Conservation (phyloP, 2,329 filamentous ascomycete genomes). For the Teratosphaeria destructans region DNA sequence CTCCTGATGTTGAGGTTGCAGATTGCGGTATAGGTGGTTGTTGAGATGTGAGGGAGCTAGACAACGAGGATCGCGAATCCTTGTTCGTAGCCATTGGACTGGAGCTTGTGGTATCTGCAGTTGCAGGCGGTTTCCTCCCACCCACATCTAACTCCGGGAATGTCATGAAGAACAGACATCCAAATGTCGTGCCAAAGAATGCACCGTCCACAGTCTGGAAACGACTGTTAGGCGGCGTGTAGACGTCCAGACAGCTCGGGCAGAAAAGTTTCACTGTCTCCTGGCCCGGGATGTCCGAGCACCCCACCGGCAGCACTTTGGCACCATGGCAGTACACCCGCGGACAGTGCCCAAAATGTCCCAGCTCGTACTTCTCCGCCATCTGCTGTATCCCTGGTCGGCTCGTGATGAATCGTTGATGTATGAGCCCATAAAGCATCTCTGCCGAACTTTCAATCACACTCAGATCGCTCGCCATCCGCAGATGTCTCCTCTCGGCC, state of each 20-base stretch:
- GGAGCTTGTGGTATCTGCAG: conserved; percentile 1
- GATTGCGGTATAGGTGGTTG: conserved; percentile 10
- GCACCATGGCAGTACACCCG: conserved; percentile 84
- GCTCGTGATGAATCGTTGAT: conserved; percentile 96
- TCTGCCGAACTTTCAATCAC: conserved; percentile 97
- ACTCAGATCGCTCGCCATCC: conserved; percentile 84
- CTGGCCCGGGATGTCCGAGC: conserved; percentile 88
- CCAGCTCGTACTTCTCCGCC: conserved; percentile 96
- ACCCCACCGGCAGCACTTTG: conserved; percentile 82
- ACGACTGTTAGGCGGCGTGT: conserved; percentile 90
- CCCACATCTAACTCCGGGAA: conserved; percentile 89
- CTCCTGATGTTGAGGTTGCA: neutral
- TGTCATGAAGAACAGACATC: conserved; percentile 93
- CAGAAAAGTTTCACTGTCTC: conserved; percentile 99
- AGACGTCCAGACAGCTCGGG: conserved; percentile 91
- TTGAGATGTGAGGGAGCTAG: conserved; percentile 22
- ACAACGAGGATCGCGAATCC: conserved; percentile 17
- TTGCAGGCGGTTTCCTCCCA: conserved; percentile 15
- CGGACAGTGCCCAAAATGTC: conserved; percentile 94
- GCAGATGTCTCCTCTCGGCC: conserved; percentile 64
- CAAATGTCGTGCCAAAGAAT: conserved; percentile 96
- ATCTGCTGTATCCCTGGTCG: conserved; percentile 95
- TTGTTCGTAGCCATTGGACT: conserved; percentile 7
- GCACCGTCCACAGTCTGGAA: conserved; percentile 97
- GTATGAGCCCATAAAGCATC: conserved; percentile 93